These are phyloP conservation scores for Colletotrichum salicis DNA, from an alignment of 2,329 filamentous ascomycete species.

Conservation along the genomic window DNA sequence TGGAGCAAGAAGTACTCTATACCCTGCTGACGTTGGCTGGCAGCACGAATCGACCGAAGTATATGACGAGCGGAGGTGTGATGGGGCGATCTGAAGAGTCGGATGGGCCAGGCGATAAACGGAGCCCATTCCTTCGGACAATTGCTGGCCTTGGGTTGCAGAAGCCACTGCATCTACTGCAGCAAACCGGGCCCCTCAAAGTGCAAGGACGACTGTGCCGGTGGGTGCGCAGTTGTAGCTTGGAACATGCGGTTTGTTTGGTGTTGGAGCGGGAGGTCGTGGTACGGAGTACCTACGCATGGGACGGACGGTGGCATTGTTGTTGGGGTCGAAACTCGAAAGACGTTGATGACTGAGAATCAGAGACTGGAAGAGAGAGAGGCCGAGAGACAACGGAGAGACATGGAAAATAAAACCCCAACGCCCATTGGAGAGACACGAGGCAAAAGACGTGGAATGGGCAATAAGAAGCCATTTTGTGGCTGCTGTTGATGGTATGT, in stretches of 20 bases:
- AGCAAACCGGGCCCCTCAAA: background rate
- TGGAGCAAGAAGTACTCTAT: background rate
- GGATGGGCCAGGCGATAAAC: conserved; percentile 12
- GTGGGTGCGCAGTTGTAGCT: conserved; percentile 3
- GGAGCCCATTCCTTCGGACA: conserved; percentile 27
- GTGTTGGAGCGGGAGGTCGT: background rate
- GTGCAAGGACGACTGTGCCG: conserved; percentile 2
- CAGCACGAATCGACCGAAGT: conserved; percentile 14
- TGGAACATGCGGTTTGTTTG: background rate
- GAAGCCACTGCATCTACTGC: conserved; percentile 2
- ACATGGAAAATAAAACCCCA: conserved; percentile 2
- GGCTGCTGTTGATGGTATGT: conserved; percentile 17
- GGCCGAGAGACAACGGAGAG: conserved; percentile 6
- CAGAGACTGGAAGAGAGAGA: background rate
- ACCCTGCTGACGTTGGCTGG: background rate
- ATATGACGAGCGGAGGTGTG: conserved; percentile 9
- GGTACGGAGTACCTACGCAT: background rate
- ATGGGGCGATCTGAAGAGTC: background rate
- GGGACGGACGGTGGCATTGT: background rate
- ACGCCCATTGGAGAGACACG: conserved; percentile 13
- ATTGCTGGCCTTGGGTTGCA: conserved; percentile 15
- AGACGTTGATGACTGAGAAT: background rate
- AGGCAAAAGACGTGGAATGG: conserved; percentile 10
- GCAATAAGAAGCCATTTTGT: background rate
- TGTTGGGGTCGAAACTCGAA: background rate